These are phyloP conservation scores for Reutealis trisperma DNA, from an alignment of 345 rosid genomes.

Conservation along the genomic window DNA sequence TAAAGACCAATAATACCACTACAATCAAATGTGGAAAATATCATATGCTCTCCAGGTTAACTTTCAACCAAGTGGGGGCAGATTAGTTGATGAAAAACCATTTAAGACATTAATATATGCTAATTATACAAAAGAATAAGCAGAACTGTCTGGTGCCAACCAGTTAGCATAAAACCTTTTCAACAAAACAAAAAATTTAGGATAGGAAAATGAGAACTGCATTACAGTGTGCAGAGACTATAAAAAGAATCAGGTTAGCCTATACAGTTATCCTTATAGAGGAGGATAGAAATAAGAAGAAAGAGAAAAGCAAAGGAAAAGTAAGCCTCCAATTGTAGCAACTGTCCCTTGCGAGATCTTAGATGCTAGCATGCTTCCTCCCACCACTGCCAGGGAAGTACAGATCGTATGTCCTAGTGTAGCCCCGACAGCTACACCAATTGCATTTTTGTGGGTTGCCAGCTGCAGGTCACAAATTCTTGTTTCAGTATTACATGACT, in stretches of 20 bases:
- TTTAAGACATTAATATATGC: neutral
- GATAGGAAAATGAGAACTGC: neutral
- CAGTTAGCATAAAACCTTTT: neutral
- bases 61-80: neutral
- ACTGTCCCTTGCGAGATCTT: slow-evolving; percentile 94
- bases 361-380: slow-evolving; percentile 98
- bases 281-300: slow-evolving; percentile 98
- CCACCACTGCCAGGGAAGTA: slow-evolving; percentile 92
- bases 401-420: slow-evolving; percentile 81
- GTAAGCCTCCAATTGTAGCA: slow-evolving; percentile 88
- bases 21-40: too few relatives aligned
- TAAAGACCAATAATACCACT: too few relatives aligned
- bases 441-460: slow-evolving; percentile 91
- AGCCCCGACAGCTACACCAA: slow-evolving; percentile 96
- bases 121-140: slow-evolving; percentile 23
- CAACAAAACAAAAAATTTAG: neutral
- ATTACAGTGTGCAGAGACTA: neutral
- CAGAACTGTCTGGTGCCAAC: neutral
- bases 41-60: neutral
- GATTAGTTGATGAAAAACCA: neutral
- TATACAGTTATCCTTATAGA: slow-evolving; percentile 39
- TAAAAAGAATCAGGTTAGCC: slow-evolving; percentile 30
- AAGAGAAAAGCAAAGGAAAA: slow-evolving; percentile 85
- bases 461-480: slow-evolving; percentile 50
- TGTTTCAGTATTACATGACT: neutral